Conservation (phyloP, 768 basidiomycete species). For the Hypsizygus marmoreus region DNA sequence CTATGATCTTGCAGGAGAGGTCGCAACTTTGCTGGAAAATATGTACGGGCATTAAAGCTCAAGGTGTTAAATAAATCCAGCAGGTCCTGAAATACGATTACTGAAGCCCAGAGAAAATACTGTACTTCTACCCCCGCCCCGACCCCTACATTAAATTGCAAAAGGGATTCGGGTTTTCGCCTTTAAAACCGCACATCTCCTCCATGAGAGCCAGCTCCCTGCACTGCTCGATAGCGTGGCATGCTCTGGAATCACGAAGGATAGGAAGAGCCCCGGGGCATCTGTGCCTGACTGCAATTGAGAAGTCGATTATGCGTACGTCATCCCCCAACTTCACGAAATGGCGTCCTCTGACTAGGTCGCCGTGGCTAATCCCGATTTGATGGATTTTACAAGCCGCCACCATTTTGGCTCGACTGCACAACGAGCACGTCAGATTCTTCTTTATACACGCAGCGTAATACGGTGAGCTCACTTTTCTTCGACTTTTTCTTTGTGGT, state of each 20-base stretch:
- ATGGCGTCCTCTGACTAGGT: conserved; percentile 31
- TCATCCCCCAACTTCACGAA: conserved; percentile 30
- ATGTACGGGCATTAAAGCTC: conserved; percentile 12
- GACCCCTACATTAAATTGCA: too few relatives aligned
- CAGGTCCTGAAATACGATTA: too few relatives aligned
- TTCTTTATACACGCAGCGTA: too few relatives aligned
- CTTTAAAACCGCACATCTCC: conserved; percentile 15
- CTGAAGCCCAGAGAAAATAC: too few relatives aligned
- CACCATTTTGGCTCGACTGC: conserved; percentile 32
- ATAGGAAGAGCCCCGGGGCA: conserved; percentile 21
- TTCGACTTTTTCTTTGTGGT: neutral
- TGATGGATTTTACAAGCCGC: conserved; percentile 36
- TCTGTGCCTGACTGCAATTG: conserved; percentile 27
- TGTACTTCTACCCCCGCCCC: too few relatives aligned
- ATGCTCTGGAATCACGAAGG: conserved; percentile 1
- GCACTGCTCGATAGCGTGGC: conserved; percentile 13
- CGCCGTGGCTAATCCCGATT: conserved; percentile 37
- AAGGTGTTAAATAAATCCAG: too few relatives aligned
- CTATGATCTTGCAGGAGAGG: conserved; percentile 44
- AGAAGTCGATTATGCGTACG: conserved; percentile 40
- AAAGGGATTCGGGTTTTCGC: too few relatives aligned
- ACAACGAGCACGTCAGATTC: neutral
- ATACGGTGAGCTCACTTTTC: neutral
- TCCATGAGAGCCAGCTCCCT: conserved; percentile 24
- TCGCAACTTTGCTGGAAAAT: conserved; percentile 30